Percentiles rank a stretch among this genome's conserved stretches.
Evolutionary conservation across 208 protist species (phyloP).

Genomic region (Kentomonas sorsogonicus): DNA sequence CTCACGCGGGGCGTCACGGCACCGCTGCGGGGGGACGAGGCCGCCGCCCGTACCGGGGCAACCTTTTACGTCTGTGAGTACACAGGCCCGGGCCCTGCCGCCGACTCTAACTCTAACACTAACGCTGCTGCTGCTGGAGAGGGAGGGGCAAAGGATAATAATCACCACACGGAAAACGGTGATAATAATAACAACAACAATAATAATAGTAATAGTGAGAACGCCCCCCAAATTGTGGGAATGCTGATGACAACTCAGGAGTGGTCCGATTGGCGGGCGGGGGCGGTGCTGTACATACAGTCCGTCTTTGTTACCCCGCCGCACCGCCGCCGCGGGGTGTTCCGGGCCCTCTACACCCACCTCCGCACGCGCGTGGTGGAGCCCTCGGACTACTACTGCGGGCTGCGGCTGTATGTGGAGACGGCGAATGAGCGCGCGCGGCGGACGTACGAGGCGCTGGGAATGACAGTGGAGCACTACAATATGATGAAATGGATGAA

Average conservation of each 20-base stretch:
- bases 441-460: constrained; percentile 34
- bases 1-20: constrained; percentile 35
- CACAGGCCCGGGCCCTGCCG: too few species aligned
- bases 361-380: constrained; percentile 35
- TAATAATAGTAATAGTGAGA: too few species aligned
- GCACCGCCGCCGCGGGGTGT: constrained; percentile 38
- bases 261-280: constrained; percentile 68
- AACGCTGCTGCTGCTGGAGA: too few species aligned
- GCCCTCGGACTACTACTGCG: constrained; percentile 32
- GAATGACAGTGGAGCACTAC: constrained; percentile 64
- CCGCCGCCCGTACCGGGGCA: too few species aligned
- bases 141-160: too few species aligned
- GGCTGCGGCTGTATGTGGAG: constrained; percentile 62
- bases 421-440: constrained; percentile 37
- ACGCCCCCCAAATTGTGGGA: constrained; percentile 21
- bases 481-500: constrained; percentile 78
- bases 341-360: constrained; percentile 36
- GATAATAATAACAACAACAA: too few species aligned
- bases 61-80: constrained; percentile 51
- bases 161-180: too few species aligned
- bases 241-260: constrained; percentile 69
- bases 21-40: constrained; percentile 30
- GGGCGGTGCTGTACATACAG: constrained; percentile 60
- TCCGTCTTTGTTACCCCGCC: constrained; percentile 45
- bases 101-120: too few species aligned